Conservation (phyloP, 202 grass and related monocot species). For the Bolboschoenoplectus hybrid region DNA sequence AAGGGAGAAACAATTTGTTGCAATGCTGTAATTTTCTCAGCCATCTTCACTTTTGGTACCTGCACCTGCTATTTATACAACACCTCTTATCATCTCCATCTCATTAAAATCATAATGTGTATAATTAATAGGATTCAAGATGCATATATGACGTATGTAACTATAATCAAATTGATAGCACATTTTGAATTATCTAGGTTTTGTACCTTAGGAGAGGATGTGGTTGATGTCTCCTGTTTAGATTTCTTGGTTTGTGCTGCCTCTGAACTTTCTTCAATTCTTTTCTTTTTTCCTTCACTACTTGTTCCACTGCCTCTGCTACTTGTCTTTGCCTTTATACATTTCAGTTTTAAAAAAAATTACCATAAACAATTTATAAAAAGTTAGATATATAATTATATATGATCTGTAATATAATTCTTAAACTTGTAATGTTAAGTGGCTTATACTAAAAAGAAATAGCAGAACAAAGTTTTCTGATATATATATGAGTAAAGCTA, state of each 20-base stretch:
- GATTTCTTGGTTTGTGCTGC: slow-evolving; percentile 65
- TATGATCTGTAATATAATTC: neutral
- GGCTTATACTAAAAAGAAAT: neutral
- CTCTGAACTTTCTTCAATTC: slow-evolving; percentile 45
- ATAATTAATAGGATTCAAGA: neutral
- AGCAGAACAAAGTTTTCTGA: neutral
- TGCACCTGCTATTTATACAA: slow-evolving; percentile 48
- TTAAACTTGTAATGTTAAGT: neutral
- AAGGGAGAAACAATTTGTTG: slow-evolving; percentile 99
- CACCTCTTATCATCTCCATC: neutral
- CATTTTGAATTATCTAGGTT: neutral
- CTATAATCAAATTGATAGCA: neutral
- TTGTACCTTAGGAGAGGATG: slow-evolving; percentile 70
- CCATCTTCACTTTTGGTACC: slow-evolving; percentile 82
- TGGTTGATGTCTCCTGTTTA: slow-evolving; percentile 68
- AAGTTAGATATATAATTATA: neutral
- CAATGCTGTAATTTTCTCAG: slow-evolving; percentile 81
- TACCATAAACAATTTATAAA: neutral
- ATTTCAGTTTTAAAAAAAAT: neutral
- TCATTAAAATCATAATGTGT: neutral
- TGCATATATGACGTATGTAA: neutral
- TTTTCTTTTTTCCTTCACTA: slow-evolving; percentile 71
- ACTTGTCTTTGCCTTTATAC: slow-evolving; percentile 48
- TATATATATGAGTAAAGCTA: no score
- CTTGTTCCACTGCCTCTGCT: slow-evolving; percentile 47